Base-by-base conservation (phyloP, 345 rosid species). In the Moricandia arvensis region DNA sequence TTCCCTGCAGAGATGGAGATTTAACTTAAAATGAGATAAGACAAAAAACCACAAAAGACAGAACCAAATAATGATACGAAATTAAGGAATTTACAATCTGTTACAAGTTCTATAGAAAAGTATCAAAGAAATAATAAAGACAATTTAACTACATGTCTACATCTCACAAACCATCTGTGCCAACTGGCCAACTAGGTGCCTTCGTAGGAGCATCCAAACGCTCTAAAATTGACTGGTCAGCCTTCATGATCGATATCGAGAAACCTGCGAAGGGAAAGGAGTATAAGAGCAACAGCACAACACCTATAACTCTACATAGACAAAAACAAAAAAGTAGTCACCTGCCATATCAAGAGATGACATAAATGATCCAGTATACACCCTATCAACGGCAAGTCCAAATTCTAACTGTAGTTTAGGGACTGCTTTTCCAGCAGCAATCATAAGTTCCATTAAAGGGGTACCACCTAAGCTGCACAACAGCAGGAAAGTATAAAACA, bases 321-420 rank as follows among this genome's bases (percentile, higher is more conserved):
- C 89, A 51, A 55, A 61, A 37, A 49, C 16, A 49, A 37, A 59
- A 64, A 35, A 11, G 8, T 13, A 26, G 16, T 26, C 82, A 95
- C 99, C 99, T 82, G 97, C 90, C 99, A 95, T 95, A 78, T 95
- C 97, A 80, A 95, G 97, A 68, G 99, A 95, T 64, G 99, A 88
- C 97, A 91, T 90, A 82, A 91, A 91, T 73, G 93, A 88, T 69
- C 99, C 97, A n/a, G 99, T 88, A 70, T 95, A 95, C 70, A 95
- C 97, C 82, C 99, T 91, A 78, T 95, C 97, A 78, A 91, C 96
- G 38, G 97, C 99, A 71, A 95, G 83, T 70, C 97, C 97, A 80
- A 90, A 96, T 71, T 91, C 92, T 71, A 95, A 80, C 83, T 95
- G 96, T 85, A 95, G 77, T 58, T 88, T 86, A 72, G 96, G 93